Base-by-base conservation (phyloP, 768 basidiomycete genomes). In the Cystobasidium ongulense region DNA sequence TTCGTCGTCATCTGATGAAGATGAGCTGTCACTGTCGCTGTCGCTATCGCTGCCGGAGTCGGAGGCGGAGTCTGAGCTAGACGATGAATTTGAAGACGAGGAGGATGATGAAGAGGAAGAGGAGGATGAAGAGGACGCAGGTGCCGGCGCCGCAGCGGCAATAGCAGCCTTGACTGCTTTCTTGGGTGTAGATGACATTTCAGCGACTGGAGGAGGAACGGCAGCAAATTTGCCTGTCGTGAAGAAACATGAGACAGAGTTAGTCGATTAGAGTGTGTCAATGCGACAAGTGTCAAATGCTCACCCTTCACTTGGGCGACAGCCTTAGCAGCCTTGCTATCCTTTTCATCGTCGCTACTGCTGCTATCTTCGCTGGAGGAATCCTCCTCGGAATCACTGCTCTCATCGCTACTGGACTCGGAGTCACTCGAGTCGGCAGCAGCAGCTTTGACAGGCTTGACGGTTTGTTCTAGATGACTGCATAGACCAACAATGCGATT, bases 51-150 rank as follows among this genome's bases (percentile, higher is more conserved):
- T 27, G 23, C 27, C n/a, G 1, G 70, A 57, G 2, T 64, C 57
- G 67, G 72, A 63, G 59, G 33, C 46, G 2, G 80, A 79, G 46
- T 80, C 80, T 17, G 82, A 82, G 3, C 70, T 62, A 3, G 80
- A 79, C 31, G 64, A 75, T 11, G 64, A n/a, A n/a, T n/a, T n/a
- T n/a, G n/a, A 74, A 54, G 50, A 50, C 8, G 75, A 74, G 1
- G 81, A 79, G 63, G 57, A 64, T 3, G 79, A 78, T 18, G 76
- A 74, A 15, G 77, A 54, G 18, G 63, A 73, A 13, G 76, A 17
- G 53, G 43, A 1, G 21, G 74, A 70, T 1, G 76, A 79, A 1
- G 78, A 78, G 8, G 79, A 78, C 38, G 77, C 80, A 10, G 79
- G 81, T 2, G 77, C 74, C 5, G 77, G 77, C 8, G 33, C 25